Percentiles rank a stretch among this genome's conserved stretches.
Conservation (phyloP, 2,329 filamentous ascomycete species). For the Colletotrichum lindemuthianum region DNA sequence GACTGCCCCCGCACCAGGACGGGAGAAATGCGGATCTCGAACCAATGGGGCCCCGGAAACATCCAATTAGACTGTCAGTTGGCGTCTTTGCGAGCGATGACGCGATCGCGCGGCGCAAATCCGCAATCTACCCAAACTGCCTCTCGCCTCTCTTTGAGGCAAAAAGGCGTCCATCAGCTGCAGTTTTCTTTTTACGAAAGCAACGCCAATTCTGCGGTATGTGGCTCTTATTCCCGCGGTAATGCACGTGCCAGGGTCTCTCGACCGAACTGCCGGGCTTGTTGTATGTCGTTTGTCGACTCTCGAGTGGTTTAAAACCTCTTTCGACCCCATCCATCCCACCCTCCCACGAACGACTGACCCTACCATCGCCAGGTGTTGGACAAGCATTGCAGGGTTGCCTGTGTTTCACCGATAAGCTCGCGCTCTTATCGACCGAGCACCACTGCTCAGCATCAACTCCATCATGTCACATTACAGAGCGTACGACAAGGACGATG, state of each 20-base stretch:
- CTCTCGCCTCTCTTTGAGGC: neutral
- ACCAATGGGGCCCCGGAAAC: constrained; percentile 13
- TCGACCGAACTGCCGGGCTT: constrained; percentile 5
- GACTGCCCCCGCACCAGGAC: constrained; percentile 12
- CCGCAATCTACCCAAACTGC: constrained; percentile 25
- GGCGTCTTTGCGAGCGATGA: constrained; percentile 18
- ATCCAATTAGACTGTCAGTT: constrained; percentile 17
- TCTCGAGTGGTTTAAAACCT: neutral
- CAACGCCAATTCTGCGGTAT: constrained; percentile 1
- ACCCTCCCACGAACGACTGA: too few species aligned
- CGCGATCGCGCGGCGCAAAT: constrained; percentile 32
- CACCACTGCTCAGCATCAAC: neutral
- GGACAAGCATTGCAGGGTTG: too few species aligned
- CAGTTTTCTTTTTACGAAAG: neutral
- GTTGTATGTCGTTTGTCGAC: neutral
- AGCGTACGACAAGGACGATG: constrained; percentile 30
- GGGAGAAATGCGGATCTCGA: constrained; percentile 14
- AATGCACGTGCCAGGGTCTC: constrained; percentile 19
- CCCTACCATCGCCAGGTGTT: too few species aligned
- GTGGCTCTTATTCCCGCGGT: constrained; percentile 16
- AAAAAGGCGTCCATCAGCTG: constrained; percentile 1
- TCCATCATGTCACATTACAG: constrained; percentile 25
- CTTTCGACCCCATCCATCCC: neutral
- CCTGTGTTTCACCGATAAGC: neutral
- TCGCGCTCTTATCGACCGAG: neutral